These are phyloP conservation scores for Lotmaria passim DNA, from an alignment of 208 protist species.

Conservation along the genomic window DNA sequence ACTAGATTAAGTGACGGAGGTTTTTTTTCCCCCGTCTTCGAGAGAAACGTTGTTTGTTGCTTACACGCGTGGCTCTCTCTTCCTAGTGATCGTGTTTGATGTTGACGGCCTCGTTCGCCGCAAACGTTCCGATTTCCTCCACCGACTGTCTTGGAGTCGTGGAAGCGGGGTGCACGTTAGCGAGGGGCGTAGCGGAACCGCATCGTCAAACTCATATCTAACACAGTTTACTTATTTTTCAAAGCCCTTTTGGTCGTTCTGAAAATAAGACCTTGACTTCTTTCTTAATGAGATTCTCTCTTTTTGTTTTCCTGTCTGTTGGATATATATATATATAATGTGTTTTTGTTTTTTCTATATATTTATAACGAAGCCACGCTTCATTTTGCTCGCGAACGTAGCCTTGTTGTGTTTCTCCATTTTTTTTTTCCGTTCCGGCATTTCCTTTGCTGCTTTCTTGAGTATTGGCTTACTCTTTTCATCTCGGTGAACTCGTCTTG, in stretches of 20 bases:
- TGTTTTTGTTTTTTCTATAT: slow-evolving; percentile 2
- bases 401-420: slow-evolving; percentile 1
- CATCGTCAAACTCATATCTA: neutral
- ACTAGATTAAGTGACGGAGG: too few species aligned
- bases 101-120: neutral
- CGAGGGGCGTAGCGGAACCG: neutral
- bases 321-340: too few species aligned
- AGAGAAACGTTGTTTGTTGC: neutral
- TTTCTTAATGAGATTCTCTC: too few species aligned
- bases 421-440: neutral
- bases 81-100: neutral
- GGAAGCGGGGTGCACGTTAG: neutral
- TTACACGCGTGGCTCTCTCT: neutral
- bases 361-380: neutral
- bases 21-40: too few species aligned
- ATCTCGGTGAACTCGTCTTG: slow-evolving; percentile 1
- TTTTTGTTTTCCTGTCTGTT: neutral
- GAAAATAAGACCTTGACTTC: too few species aligned
- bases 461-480: neutral
- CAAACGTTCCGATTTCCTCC: neutral
- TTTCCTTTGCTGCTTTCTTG: neutral
- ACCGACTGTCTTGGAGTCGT: neutral
- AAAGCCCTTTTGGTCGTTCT: neutral
- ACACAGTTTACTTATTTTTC: neutral
- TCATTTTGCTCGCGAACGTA: slow-evolving; percentile 8